A percentile compares a stretch with the other conserved stretches of the same genome.
Conservation (phyloP, 192 early-diverging fungal species). For the Coemansia pectinata region DNA sequence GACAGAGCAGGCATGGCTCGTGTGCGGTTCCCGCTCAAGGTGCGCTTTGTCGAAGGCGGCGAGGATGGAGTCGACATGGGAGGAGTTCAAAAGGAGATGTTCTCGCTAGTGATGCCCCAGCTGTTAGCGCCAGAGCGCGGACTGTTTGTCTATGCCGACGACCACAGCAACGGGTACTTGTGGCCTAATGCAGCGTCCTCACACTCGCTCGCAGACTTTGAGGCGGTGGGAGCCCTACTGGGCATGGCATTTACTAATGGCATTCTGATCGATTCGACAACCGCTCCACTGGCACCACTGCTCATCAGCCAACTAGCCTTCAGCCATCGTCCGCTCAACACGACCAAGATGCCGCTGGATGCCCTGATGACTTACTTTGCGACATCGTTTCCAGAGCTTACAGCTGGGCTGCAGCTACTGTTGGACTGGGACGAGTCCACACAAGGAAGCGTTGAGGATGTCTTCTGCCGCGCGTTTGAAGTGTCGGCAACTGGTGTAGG, state of each 20-base stretch:
- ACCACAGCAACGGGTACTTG: constrained; percentile 44
- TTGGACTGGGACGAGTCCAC: constrained; percentile 73
- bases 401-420: constrained; percentile 74
- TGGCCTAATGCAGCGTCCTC: constrained; percentile 76
- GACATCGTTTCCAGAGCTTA: constrained; percentile 58
- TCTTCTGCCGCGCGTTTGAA: constrained; percentile 83
- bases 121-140: constrained; percentile 76
- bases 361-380: constrained; percentile 54
- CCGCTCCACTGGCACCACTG: constrained; percentile 69
- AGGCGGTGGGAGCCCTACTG: constrained; percentile 86
- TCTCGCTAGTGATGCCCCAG: constrained; percentile 72
- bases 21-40: constrained; percentile 49
- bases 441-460: constrained; percentile 69
- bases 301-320: constrained; percentile 68
- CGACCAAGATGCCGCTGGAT: constrained; percentile 37
- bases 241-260: constrained; percentile 92
- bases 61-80: constrained; percentile 96
- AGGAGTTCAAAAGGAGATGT: constrained; percentile 96
- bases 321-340: constrained; percentile 5
- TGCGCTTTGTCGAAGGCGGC: constrained; percentile 83
- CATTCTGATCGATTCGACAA: constrained; percentile 62
- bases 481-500: constrained; percentile 54
- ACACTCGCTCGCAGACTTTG: constrained; percentile 64
- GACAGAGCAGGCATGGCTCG: not conserved
- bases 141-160: constrained; percentile 61